Conservation (phyloP, 1,284 basidiomycete species). For the Ustilago esculenta region DNA sequence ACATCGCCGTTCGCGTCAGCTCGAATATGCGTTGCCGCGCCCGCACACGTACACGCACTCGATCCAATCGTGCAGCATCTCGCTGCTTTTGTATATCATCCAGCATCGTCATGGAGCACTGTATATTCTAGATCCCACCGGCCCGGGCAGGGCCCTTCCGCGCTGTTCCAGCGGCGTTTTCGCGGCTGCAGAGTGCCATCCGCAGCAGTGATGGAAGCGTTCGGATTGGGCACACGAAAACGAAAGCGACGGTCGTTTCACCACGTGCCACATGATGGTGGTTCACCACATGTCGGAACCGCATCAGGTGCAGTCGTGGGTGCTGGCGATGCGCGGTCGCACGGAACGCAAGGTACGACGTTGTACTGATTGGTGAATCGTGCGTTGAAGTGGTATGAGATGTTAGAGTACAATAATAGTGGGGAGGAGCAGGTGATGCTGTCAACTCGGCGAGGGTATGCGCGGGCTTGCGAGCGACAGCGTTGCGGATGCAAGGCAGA, state of each 20-base stretch:
- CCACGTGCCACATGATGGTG: too few species aligned
- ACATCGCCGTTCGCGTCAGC: background rate
- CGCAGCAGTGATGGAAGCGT: too few species aligned
- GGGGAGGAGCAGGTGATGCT: background rate
- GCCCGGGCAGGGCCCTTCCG: too few species aligned
- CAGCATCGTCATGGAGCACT: constrained; percentile 24
- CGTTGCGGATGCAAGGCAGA: background rate
- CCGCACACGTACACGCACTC: background rate
- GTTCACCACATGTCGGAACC: too few species aligned
- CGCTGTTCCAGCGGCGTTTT: too few species aligned
- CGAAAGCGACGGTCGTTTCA: too few species aligned
- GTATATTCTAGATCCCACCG: constrained; percentile 16
- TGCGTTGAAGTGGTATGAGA: background rate
- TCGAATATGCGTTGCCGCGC: background rate
- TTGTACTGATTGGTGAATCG: background rate
- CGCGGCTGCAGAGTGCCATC: too few species aligned
- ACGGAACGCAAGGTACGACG: too few species aligned
- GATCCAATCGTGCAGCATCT: background rate
- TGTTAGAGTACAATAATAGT: constrained; percentile 1
- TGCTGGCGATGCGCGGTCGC: too few species aligned
- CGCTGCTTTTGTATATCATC: constrained; percentile 33
- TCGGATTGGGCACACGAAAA: too few species aligned
- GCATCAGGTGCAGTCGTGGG: too few species aligned
- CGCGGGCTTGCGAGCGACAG: background rate
- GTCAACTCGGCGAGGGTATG: constrained; percentile 1